A percentile compares a stretch with the other conserved stretches of the same genome.
Evolutionary conservation across 192 early-diverging fungal species (phyloP).

Genomic region (Backusella tuberculispora): DNA sequence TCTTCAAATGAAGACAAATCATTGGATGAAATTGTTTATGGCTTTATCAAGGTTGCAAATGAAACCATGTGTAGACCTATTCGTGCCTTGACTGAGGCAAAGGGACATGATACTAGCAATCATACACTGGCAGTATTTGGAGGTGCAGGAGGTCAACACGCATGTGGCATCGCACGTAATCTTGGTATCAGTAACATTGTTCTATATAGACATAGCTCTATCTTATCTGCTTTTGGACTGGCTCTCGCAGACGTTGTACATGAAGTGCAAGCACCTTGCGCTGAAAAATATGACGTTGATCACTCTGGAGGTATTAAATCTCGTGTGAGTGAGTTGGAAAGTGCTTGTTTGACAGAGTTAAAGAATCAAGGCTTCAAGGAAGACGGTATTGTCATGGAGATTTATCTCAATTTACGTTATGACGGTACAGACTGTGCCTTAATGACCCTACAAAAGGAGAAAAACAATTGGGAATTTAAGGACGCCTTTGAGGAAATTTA

Average conservation of each 20-base stretch:
- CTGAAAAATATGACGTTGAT: conserved; percentile 47
- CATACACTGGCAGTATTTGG: conserved; percentile 94
- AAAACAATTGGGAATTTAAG: conserved; percentile 67
- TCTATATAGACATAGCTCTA: conserved; percentile 87
- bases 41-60: conserved; percentile 95
- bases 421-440: conserved; percentile 91
- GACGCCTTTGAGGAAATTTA: conserved; percentile 75
- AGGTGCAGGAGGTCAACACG: conserved; percentile 96
- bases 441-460: conserved; percentile 79
- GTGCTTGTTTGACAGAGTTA: conserved; percentile 56
- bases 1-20: conserved; percentile 61
- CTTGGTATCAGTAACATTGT: conserved; percentile 87
- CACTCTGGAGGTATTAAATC: conserved; percentile 40
- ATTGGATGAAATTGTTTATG: conserved; percentile 88
- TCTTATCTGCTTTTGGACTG: conserved; percentile 94
- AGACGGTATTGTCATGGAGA: conserved; percentile 57
- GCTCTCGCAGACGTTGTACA: conserved; percentile 90
- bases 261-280: conserved; percentile 86
- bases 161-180: conserved; percentile 87
- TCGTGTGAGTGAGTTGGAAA: conserved; percentile 56
- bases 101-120: conserved; percentile 83
- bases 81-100: conserved; percentile 88
- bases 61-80: conserved; percentile 97
- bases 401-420: conserved; percentile 90
- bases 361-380: conserved; percentile 70